Percentiles rank a stretch among this genome's conserved stretches.
phyloP scores from a whole-genome alignment of 75 land plant species.

The Sequoiadendron giganteum region DNA sequence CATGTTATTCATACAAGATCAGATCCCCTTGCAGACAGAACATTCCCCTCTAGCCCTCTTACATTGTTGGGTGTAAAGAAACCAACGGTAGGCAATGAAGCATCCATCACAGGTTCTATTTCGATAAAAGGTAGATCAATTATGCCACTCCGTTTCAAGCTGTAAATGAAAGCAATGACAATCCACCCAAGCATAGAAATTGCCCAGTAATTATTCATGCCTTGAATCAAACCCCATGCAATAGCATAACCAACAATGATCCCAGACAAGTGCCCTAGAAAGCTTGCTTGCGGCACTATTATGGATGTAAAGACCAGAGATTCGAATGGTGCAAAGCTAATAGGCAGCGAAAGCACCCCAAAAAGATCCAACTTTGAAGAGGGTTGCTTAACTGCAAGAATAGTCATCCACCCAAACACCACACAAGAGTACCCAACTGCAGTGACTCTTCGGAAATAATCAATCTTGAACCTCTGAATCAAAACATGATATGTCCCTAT shows the following conservation, averaged over 20 bases:
- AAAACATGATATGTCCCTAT: constrained; percentile 82
- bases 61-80: constrained; percentile 48
- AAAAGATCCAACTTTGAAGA: constrained; percentile 89
- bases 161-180: constrained; percentile 55
- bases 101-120: constrained; percentile 84
- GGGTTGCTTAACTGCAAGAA: constrained; percentile 91
- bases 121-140: constrained; percentile 71
- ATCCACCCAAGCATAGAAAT: constrained; percentile 80
- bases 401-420: constrained; percentile 99
- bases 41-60: constrained; percentile 47
- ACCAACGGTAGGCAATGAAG: constrained; percentile 74
- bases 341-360: constrained; percentile 91
- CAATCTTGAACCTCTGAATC: constrained; percentile 80
- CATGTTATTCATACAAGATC: constrained; percentile 42
- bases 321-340: constrained; percentile 99
- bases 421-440: constrained; percentile 99
- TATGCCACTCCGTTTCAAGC: constrained; percentile 73
- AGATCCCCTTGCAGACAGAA: constrained; percentile 30
- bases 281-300: constrained; percentile 98
- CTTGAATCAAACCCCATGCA: constrained; percentile 96
- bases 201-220: constrained; percentile 96
- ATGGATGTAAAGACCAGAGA: constrained; percentile 95
- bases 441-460: constrained; percentile 82
- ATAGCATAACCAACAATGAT: constrained; percentile 94
- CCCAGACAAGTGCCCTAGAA: constrained; percentile 91